phyloP scores from a whole-genome alignment of 352 stramenopile genomes.

The Phytophthora capsici region DNA sequence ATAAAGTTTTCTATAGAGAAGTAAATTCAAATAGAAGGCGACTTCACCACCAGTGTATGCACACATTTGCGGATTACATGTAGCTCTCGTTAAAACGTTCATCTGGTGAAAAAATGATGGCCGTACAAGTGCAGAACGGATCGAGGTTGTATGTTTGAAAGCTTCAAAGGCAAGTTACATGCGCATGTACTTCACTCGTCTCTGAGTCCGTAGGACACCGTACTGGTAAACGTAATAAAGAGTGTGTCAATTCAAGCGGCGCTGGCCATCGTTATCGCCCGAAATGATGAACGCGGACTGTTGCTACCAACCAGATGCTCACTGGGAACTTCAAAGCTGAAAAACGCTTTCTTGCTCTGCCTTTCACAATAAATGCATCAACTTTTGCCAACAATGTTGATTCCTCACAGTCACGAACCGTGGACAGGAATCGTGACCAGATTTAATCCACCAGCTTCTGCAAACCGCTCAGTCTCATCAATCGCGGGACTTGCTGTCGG shows the following conservation, averaged over 20 bases:
- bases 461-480: slow-evolving; percentile 1
- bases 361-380: slow-evolving; percentile 3
- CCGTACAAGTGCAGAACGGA: too few relatives aligned
- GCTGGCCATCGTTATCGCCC: not conserved
- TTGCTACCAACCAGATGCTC: slow-evolving; percentile 6
- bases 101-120: too few relatives aligned
- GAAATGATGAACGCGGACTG: slow-evolving; percentile 14
- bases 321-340: slow-evolving; percentile 11
- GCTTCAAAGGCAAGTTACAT: too few relatives aligned
- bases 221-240: not conserved
- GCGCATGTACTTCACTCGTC: too few relatives aligned
- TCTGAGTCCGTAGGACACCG: slow-evolving; percentile 11
- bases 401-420: not conserved
- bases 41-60: too few relatives aligned
- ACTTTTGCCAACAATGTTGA: not conserved
- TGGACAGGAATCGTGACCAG: slow-evolving; percentile 16
- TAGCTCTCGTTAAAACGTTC: too few relatives aligned
- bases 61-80: too few relatives aligned
- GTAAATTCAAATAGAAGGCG: too few relatives aligned
- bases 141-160: too few relatives aligned
- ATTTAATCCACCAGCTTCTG: not conserved
- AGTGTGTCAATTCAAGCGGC: not conserved
- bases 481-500: not conserved
- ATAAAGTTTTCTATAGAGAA: too few relatives aligned
- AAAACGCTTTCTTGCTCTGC: not conserved